A percentile compares a stretch with the other conserved stretches of the same genome.
phyloP scores from a whole-genome alignment of 1,284 basidiomycete species.

The Microstroma glucosiphilum region DNA sequence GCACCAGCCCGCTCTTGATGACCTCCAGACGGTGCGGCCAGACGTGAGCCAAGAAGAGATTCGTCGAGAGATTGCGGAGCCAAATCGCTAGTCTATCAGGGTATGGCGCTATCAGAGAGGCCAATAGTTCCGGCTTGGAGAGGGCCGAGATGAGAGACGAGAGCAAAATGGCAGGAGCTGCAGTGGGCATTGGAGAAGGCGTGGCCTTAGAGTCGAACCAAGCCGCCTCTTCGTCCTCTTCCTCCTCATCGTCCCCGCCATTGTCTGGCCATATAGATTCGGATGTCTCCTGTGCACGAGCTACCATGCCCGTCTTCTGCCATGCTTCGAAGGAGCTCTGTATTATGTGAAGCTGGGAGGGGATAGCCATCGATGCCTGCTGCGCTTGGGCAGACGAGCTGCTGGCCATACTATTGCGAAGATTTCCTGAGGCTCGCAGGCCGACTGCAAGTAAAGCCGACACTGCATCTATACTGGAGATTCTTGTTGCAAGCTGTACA shows the following conservation, averaged over 20 bases:
- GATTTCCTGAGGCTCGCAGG: neutral
- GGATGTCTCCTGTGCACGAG: neutral
- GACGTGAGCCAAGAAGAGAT: neutral
- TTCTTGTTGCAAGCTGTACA: neutral
- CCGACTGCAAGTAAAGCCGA: neutral
- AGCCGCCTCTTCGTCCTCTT: conserved; percentile 3
- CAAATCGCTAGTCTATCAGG: neutral
- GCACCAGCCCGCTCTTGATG: neutral
- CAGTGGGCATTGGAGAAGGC: neutral
- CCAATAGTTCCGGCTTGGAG: neutral
- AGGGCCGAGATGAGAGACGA: neutral
- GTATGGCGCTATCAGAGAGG: conserved; percentile 2
- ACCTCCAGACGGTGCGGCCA: neutral
- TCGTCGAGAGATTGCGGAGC: neutral
- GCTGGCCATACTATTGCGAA: neutral
- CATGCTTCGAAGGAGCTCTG: neutral
- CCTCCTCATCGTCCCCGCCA: neutral
- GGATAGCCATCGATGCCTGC: neutral
- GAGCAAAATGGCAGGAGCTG: neutral
- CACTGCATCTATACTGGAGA: neutral
- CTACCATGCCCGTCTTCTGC: conserved; percentile 1
- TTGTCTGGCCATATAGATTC: neutral
- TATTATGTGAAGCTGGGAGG: neutral
- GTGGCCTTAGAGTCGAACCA: conserved; percentile 4
- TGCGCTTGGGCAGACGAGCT: no score